Conservation (phyloP, 176 grass and related monocot species). For the Dendrocalamus sinicus region DNA sequence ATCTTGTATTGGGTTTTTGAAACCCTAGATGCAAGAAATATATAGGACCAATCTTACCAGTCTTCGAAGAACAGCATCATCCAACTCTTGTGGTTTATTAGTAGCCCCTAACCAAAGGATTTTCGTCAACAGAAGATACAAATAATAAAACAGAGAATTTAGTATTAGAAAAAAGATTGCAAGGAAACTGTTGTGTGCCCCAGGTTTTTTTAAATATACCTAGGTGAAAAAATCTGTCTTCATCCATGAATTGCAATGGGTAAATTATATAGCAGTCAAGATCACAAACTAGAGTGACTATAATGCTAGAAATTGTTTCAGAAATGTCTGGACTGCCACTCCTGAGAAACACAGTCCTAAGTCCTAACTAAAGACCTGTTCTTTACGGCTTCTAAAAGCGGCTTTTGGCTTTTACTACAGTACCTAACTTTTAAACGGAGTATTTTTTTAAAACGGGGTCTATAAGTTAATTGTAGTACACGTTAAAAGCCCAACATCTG, state of each 20-base stretch:
- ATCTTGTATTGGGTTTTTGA: no score
- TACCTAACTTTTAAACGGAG: no score
- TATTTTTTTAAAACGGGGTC: no score
- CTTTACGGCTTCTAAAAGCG: no score
- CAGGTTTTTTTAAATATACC: background rate
- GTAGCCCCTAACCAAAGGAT: conserved; percentile 75
- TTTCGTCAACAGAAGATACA: conserved; percentile 42
- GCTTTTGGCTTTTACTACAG: no score
- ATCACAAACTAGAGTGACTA: background rate
- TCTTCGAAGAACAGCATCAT: conserved; percentile 97
- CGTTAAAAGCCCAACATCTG: no score
- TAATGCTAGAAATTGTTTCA: background rate
- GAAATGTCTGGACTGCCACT: background rate
- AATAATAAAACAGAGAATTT: conserved; percentile 4
- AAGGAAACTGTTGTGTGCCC: background rate
- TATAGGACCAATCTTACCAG: conserved; percentile 60
- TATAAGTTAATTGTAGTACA: no score
- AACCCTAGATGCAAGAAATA: background rate
- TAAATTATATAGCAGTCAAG: background rate
- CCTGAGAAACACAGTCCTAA: background rate
- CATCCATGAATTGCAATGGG: background rate
- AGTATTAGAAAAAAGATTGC: background rate
- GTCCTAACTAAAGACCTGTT: background rate
- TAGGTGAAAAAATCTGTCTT: background rate
- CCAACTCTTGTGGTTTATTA: conserved; percentile 98